Conservation (phyloP, 257 asterid species). For the Solanum bulbocastanum region DNA sequence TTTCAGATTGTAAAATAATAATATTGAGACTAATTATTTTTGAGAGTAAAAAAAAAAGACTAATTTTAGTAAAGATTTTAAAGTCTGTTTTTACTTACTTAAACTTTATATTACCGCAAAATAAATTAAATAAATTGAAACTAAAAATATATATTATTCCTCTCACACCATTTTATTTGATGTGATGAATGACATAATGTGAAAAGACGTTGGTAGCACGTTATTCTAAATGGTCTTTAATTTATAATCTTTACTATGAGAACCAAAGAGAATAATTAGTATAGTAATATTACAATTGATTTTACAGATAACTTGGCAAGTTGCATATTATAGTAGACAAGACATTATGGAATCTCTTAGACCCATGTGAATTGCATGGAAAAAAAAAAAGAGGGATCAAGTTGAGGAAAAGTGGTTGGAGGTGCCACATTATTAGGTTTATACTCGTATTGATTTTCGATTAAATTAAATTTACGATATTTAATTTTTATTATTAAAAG, state of each 20-base stretch:
- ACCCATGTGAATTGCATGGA: conserved; percentile 1
- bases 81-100: neutral
- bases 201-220: neutral
- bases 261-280: neutral
- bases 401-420: neutral
- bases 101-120: neutral
- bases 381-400: conserved; percentile 4
- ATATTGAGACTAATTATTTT: too few relatives aligned
- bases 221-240: neutral
- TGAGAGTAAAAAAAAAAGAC: too few relatives aligned
- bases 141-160: too few relatives aligned
- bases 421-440: neutral
- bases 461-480: too few relatives aligned
- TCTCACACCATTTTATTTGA: neutral
- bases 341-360: neutral
- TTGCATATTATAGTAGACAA: conserved; percentile 8
- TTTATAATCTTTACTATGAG: neutral
- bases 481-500: too few relatives aligned
- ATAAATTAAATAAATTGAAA: too few relatives aligned
- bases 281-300: too few relatives aligned
- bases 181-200: neutral
- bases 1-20: too few relatives aligned
- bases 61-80: too few relatives aligned
- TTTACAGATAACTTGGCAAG: conserved; percentile 7
- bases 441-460: too few relatives aligned